These are phyloP conservation scores for Zalerion maritima DNA, from an alignment of 495 filamentous ascomycete genomes.

Conservation along the genomic window DNA sequence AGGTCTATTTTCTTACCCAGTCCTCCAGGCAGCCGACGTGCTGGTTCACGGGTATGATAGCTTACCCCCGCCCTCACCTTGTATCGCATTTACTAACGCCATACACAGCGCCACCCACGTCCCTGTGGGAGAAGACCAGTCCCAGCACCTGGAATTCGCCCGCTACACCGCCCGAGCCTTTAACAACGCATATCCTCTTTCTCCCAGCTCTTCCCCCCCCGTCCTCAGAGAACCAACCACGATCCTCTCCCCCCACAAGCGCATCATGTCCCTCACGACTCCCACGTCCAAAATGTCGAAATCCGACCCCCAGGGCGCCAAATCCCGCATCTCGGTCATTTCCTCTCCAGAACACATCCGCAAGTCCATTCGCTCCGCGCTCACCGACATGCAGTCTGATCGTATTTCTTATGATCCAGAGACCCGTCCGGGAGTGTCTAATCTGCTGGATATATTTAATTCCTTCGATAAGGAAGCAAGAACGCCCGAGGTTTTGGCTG, in stretches of 20 bases:
- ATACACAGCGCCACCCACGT: slow-evolving; percentile 67
- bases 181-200: slow-evolving; percentile 45
- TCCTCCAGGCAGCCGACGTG: slow-evolving; percentile 90
- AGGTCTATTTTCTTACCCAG: slow-evolving; percentile 92
- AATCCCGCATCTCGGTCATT: slow-evolving; percentile 70
- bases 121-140: slow-evolving; percentile 87
- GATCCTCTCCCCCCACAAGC: slow-evolving; percentile 43
- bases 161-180: slow-evolving; percentile 72
- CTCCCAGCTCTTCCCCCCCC: slow-evolving; percentile 4
- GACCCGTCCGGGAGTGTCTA: slow-evolving; percentile 66
- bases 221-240: neutral
- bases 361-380: slow-evolving; percentile 50
- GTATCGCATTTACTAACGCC: slow-evolving; percentile 2
- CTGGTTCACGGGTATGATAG: slow-evolving; percentile 63
- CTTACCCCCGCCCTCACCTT: neutral
- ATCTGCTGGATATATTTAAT: slow-evolving; percentile 62
- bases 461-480: slow-evolving; percentile 38
- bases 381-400: slow-evolving; percentile 61
- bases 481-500: slow-evolving; percentile 40
- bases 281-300: slow-evolving; percentile 87
- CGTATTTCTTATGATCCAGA: slow-evolving; percentile 56
- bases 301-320: slow-evolving; percentile 46
- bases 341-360: slow-evolving; percentile 45
- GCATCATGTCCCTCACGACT: slow-evolving; percentile 76
- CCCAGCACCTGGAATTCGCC: slow-evolving; percentile 86